Base-by-base conservation (phyloP, 2,329 filamentous ascomycete species). In the Acephala macrosclerotiorum region DNA sequence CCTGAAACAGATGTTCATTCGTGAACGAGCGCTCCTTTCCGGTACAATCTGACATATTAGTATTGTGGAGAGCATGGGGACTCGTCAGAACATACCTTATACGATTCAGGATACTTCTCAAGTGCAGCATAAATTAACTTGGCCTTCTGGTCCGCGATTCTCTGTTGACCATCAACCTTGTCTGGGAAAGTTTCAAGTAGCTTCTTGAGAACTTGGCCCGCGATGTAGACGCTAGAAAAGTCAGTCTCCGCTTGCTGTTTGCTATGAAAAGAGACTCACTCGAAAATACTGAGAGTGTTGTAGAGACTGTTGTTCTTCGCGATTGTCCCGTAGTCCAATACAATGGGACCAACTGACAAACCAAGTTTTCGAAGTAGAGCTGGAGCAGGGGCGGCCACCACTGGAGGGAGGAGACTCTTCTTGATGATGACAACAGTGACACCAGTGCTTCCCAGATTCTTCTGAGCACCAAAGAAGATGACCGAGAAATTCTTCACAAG, bases 1-100 rank as follows among this genome's bases (percentile, higher is more conserved):
- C 18, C 94, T 84, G 84, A 97, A 97, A 84, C 94, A 97, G 65
- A 98, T 92, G 80, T 98, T 98, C 91, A 98, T 97, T 63, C 93
- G 84, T 73, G 92, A 97, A 64, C 94, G 90, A 2, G 86, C 91
- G 25, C 82, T 82, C 80, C 91, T 91, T 71, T 91, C 85, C 0
- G 94, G 93, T 0, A 97, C 89, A 36, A 97, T 78, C 65, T 73
- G 49, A 53, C 5, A 33, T 38, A 18, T 36, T 25, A 57, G 55
- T 18, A 11, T 38, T 36, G 16, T 22, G 18, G 38, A 33, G 56
- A 35, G 26, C 47, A 14, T 16, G 16, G 20, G 16, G 51, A 9
- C 26, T 16, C 55, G 56, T n/a, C 16, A 20, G 4, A 25, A 36
- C 56, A 12, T 56, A 74, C 86, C 60, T 82, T 84, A 81, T 96